phyloP scores from a whole-genome alignment of 1,284 basidiomycete species.

The Naganishia liquefaciens region DNA sequence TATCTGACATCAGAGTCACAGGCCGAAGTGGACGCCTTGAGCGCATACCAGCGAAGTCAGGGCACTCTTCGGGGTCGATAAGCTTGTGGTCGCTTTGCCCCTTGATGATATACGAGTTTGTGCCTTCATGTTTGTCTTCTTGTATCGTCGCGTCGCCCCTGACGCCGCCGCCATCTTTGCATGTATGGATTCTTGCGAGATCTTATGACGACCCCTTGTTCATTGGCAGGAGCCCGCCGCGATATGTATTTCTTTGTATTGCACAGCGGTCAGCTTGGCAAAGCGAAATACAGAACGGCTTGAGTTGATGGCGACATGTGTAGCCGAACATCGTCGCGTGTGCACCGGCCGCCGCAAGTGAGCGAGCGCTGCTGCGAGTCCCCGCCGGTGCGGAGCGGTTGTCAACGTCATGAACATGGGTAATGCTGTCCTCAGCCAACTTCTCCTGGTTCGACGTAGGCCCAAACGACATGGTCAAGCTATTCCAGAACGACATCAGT shows the following conservation, averaged over 20 bases:
- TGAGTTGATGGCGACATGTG: too few relatives aligned
- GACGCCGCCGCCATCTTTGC: background rate
- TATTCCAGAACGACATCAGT: constrained; percentile 33
- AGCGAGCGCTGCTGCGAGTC: too few relatives aligned
- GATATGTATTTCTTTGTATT: too few relatives aligned
- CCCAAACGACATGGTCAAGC: constrained; percentile 31
- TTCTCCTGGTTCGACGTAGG: background rate
- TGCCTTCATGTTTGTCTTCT: background rate
- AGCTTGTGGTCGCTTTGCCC: background rate
- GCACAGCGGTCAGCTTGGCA: too few relatives aligned
- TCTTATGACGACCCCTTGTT: background rate
- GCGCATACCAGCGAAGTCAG: constrained; percentile 62
- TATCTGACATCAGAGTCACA: constrained; percentile 80
- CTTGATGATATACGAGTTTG: background rate
- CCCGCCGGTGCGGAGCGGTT: background rate
- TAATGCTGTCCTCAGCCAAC: too few relatives aligned
- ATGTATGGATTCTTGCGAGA: background rate
- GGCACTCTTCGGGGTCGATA: constrained; percentile 48
- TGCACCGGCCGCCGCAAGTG: background rate
- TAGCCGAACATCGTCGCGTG: background rate
- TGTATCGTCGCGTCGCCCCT: too few relatives aligned
- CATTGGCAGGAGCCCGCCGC: background rate
- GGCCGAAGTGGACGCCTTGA: constrained; percentile 26
- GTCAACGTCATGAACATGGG: background rate
- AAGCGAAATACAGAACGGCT: too few relatives aligned